phyloP scores from a whole-genome alignment of 2,329 filamentous ascomycete species.

The Clonostachys rhizophaga region DNA sequence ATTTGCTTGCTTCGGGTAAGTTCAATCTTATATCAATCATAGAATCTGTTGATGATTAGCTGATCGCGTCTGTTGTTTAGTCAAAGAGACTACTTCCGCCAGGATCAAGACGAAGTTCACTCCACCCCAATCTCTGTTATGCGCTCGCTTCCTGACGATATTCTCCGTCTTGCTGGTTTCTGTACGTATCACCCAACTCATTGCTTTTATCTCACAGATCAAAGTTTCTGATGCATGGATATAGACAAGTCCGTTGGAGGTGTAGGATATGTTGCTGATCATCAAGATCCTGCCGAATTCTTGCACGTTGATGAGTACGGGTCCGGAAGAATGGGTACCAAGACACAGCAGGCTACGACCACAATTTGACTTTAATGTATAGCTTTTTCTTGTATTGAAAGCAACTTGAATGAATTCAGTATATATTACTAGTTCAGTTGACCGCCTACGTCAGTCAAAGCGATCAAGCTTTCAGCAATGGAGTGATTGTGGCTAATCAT shows the following conservation, averaged over 20 bases:
- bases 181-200: neutral
- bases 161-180: neutral
- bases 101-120: conserved; percentile 1
- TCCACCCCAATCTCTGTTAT: conserved; percentile 1
- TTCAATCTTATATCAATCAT: neutral
- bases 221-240: neutral
- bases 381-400: too few species aligned
- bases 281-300: conserved; percentile 1
- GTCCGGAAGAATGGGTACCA: too few species aligned
- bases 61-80: neutral
- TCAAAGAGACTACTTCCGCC: conserved; percentile 1
- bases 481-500: too few species aligned
- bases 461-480: too few species aligned
- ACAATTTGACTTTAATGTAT: too few species aligned
- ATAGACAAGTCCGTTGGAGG: conserved; percentile 2
- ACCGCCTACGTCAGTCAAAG: too few species aligned
- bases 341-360: too few species aligned
- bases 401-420: too few species aligned
- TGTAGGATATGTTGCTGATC: conserved; percentile 1
- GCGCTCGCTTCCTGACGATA: conserved; percentile 1
- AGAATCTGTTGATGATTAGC: neutral
- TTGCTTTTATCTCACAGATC: neutral
- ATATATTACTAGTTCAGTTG: too few species aligned
- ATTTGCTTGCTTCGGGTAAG: conserved; percentile 1
- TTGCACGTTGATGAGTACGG: neutral